Evolutionary conservation across 2,329 filamentous ascomycete genomes (phyloP), one percentile per base, ranked within the genome.

Genomic region (Aspergillus sp.): DNA sequence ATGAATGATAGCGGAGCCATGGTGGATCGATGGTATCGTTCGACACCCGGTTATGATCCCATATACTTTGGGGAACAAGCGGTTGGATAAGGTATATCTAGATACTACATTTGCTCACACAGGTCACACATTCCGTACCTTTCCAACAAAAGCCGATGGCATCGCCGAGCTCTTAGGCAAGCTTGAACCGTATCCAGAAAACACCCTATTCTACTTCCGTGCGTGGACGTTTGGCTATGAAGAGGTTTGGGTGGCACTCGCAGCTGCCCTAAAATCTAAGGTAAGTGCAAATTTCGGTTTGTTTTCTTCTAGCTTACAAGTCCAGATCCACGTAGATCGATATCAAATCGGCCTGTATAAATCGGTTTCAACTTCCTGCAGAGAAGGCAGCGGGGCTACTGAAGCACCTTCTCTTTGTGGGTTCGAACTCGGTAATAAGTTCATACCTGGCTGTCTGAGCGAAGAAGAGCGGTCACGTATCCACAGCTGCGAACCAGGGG

Each of bases 211-310:
- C 67, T 90, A 96, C 71, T 82, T 98, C 46, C 85, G 92, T 56
- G 85, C 91, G 1, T 96, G 93, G 92, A 97, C 93, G 0, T 95
- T 95, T 69, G 90, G 90, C 0, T 96, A 97, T 62, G 93, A 98
- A 70, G 90, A 96, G 52, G 91, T 96, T 0, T 97, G 92, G 92
- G 79, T 92, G 58, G 89, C 91, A 0, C 75, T 98, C 0, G 87
- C 91, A 0, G 83, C 86, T 21, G 84, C 86, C 11, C 77, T 97
- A 0, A 75, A 84, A 6, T 88, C 87, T 3, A 82, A 80, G 68
- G 87, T 88, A 73, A 57, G 68, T 55, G 6, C 2, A 23, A 27
- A 31, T 8, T 39, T 9, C 24, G 2, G 15, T 19, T 8, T 8
- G 5, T 27, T 31, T 12, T 31, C 21, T 14, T 39, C 43, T 31